Evolutionary conservation across 2,329 filamentous ascomycete species (phyloP), one percentile per base, ranked within the genome.

Genomic region (Fusarium albosuccineum): DNA sequence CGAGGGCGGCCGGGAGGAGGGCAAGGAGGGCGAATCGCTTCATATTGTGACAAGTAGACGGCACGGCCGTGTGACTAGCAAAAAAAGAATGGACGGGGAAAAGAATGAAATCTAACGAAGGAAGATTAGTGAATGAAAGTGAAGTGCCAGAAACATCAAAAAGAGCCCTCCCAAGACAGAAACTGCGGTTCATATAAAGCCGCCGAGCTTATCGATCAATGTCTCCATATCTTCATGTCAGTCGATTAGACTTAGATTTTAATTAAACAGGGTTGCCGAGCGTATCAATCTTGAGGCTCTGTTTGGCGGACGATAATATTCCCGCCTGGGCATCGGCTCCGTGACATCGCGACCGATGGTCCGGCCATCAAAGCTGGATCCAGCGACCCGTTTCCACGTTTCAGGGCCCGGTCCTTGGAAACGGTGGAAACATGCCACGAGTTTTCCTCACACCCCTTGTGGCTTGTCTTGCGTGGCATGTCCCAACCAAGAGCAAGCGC

Each of bases 261-360:
- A 57, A 62, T 70, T 67, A 70, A 29, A n/a, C 36, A 34, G 60
- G 40, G 53, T 11, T 22, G 14, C 26, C 59, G 33, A 53, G 45
- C 45, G 57, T 48, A 48, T 52, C 50, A 27, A 29, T 17, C n/a
- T 41, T n/a, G 22, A 11, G 9, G 0, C 13, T 55, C 44, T 55
- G 62, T 63, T 69, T 72, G 70, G 70, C 67, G 70, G 70, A 72
- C 14, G 51, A 22, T 13, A 49, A 49, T 56, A 70, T 69, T 33
- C 27, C 70, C 70, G 64, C 37, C 69, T 72, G 63, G 67, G 70
- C 65, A 57, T 29, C 50, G 45, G 45, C 45, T 22, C 49, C 44
- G 44, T 9, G 13, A 44, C 13, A 44, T 22, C 22, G 17, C 11
- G 48, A 16, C 48, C n/a, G 27, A 46, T 46, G 40, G 30, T 22